Conservation (phyloP, 257 asterid genomes). For the Phtheirospermum japonicum region DNA sequence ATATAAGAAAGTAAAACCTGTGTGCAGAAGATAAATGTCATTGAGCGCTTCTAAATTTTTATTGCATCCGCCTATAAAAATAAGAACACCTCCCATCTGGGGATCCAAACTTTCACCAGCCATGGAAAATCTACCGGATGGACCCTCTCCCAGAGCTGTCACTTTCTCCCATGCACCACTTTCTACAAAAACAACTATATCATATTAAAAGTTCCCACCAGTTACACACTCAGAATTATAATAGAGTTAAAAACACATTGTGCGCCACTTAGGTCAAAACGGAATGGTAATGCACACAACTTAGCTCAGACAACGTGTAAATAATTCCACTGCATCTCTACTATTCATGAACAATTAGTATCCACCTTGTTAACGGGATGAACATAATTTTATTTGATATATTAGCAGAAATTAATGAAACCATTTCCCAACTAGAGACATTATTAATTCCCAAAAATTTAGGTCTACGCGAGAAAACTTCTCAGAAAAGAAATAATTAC, state of each 20-base stretch:
- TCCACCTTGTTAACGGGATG: too few species aligned
- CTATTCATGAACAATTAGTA: too few species aligned
- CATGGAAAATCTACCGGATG: conserved; percentile 91
- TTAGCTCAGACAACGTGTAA: not conserved
- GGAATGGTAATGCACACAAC: conserved; percentile 8
- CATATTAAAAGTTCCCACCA: not conserved
- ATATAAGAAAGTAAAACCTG: conserved; percentile 47
- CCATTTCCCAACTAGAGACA: not conserved
- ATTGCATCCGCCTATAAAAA: conserved; percentile 92
- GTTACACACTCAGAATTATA: conserved; percentile 16
- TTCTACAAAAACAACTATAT: conserved; percentile 44
- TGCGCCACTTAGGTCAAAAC: not conserved
- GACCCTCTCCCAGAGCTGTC: conserved; percentile 66
- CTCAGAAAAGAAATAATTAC: not conserved
- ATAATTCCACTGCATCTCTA: not conserved
- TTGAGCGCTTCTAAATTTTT: conserved; percentile 91
- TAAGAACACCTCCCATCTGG: conserved; percentile 76
- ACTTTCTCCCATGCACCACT: conserved; percentile 77
- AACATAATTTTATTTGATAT: too few species aligned
- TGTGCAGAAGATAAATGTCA: conserved; percentile 80
- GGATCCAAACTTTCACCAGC: conserved; percentile 95
- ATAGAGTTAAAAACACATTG: not conserved
- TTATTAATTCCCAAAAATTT: not conserved
- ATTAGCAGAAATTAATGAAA: too few species aligned
- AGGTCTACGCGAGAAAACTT: not conserved